A percentile compares a stretch with the other conserved stretches of the same genome.
Conservation (phyloP, 2,329 filamentous ascomycete genomes). For the Aureobasidium lini region DNA sequence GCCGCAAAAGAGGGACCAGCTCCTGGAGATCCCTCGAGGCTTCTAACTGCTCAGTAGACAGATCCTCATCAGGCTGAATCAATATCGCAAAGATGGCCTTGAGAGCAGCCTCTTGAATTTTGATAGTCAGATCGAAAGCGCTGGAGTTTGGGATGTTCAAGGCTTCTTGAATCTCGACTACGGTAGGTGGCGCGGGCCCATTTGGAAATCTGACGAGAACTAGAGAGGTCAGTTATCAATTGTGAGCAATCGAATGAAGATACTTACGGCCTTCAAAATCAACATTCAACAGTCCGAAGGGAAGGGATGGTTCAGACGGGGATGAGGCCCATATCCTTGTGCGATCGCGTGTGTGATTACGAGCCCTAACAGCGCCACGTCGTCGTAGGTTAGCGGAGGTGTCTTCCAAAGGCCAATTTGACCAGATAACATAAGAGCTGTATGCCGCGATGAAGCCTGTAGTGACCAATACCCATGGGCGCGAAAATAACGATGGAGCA, state of each 20-base stretch:
- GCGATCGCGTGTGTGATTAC: neutral
- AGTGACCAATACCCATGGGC: constrained; percentile 48
- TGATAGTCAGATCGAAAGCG: constrained; percentile 4
- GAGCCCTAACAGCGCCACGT: constrained; percentile 59
- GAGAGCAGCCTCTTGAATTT: constrained; percentile 11
- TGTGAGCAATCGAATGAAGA: neutral
- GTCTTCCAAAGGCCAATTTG: constrained; percentile 25
- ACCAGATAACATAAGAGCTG: constrained; percentile 53
- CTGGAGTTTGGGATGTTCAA: neutral
- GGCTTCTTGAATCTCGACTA: neutral
- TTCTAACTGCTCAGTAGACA: neutral
- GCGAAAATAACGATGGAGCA: constrained; percentile 15
- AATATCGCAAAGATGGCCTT: constrained; percentile 10
- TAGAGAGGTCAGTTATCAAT: neutral
- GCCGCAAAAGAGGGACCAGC: neutral
- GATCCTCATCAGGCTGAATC: neutral
- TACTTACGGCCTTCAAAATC: constrained; percentile 1
- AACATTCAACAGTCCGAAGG: constrained; percentile 1
- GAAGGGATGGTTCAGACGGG: neutral
- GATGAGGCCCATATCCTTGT: neutral
- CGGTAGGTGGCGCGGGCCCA: constrained; percentile 8
- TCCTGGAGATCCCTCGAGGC: neutral
- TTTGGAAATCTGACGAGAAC: constrained; percentile 11
- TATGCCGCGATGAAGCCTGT: constrained; percentile 51
- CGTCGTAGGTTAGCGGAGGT: constrained; percentile 44